A percentile compares a stretch with the other conserved stretches of the same genome.
These are phyloP conservation scores for Globisporangium irregulare DNA, from an alignment of 352 stramenopile species.

Conservation along the genomic window DNA sequence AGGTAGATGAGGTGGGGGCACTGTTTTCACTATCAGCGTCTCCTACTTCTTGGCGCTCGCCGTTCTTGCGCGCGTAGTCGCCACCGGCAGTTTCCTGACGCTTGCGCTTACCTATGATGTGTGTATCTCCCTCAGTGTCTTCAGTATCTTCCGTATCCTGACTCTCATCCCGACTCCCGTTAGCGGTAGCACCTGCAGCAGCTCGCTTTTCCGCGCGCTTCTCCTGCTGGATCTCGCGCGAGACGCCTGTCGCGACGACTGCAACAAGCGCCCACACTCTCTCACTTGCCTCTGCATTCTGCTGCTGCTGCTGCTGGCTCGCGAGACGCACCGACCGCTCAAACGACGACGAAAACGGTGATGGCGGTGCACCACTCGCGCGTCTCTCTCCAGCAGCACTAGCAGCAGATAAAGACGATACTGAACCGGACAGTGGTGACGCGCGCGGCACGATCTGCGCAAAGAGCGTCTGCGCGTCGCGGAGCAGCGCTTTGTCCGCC, in stretches of 20 bases:
- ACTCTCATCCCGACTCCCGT: not conserved
- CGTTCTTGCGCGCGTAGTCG: slow-evolving; percentile 1
- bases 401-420: not conserved
- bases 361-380: not conserved
- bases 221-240: slow-evolving; percentile 35
- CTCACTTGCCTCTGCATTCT: slow-evolving; percentile 21
- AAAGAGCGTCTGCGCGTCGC: slow-evolving; percentile 35
- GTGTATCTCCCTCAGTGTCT: not conserved
- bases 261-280: slow-evolving; percentile 47
- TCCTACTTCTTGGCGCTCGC: not conserved
- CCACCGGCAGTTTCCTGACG: slow-evolving; percentile 1
- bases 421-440: slow-evolving; percentile 2
- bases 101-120: slow-evolving; percentile 8
- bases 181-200: not conserved
- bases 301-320: not conserved
- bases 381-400: not conserved
- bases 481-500: slow-evolving; percentile 25
- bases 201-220: slow-evolving; percentile 1
- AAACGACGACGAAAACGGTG: slow-evolving; percentile 10
- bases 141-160: not conserved
- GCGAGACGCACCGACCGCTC: not conserved
- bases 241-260: slow-evolving; percentile 41
- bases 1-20: not conserved
- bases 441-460: slow-evolving; percentile 32
- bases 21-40: not conserved